Evolutionary conservation across 2,329 filamentous ascomycete species (phyloP), one percentile per base, ranked within the genome.

Genomic region (Fusarium tupiense): DNA sequence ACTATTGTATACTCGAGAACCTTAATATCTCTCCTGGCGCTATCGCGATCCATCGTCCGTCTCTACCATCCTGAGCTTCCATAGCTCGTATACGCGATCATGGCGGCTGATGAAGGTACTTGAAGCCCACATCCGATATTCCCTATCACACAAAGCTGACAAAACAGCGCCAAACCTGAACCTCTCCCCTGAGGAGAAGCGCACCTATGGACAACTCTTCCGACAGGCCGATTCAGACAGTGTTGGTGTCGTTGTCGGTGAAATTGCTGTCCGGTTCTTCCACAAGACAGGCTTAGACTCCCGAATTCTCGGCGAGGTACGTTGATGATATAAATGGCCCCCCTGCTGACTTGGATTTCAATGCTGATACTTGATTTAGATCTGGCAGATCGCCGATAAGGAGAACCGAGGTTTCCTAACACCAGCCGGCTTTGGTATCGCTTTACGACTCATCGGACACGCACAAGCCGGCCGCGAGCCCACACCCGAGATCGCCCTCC

Each of bases 371-470:
- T 61, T 26, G 43, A 57, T 16, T 72, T 83, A 98, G 93, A 98
- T 99, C 88, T 99, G 96, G 96, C 96, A 98, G 85, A 96, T 99
- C 82, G 96, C 96, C 77, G 96, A 99, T 85, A 95, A 91, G 76
- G 96, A 98, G 86, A 99, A 99, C 86, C 91, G 95, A 74, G 96
- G 96, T 60, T 93, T 98, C 76, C 87, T 99, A 76, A 98, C 95
- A 40, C 95, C 95, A 26, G 91, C 95, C 47, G 96, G 96, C 81
- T 99, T 99, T 85, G 94, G 95, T 70, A 90, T 98, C 81, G 96
- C 97, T 66, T 85, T 99, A 81, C 91, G 96, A 80, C 91, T 99
- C 81, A 98, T 99, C 81, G 96, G 95, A 69, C 96, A 98, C 85
- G 95, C 95, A 74, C 96, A 99, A 85, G 94, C 93, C 74, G 94